phyloP scores from a whole-genome alignment of 208 protist genomes.

The Endotrypanum monterogeii region DNA sequence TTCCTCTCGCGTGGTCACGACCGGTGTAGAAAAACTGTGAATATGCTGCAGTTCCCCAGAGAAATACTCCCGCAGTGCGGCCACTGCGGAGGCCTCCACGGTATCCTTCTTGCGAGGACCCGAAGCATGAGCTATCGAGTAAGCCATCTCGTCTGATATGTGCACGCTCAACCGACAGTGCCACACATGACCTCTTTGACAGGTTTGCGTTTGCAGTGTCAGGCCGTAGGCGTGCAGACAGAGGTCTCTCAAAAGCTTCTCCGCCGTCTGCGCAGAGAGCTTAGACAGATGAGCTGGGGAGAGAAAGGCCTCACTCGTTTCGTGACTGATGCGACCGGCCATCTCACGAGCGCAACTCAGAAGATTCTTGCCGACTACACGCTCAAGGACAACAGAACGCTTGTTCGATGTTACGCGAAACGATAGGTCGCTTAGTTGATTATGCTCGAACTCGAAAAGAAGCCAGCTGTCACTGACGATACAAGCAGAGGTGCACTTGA shows the following conservation, averaged over 20 bases:
- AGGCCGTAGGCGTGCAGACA: constrained; percentile 23
- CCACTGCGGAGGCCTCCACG: constrained; percentile 34
- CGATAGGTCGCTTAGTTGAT: constrained; percentile 8
- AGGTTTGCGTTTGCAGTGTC: constrained; percentile 5
- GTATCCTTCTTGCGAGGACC: constrained; percentile 55
- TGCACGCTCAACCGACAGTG: constrained; percentile 55
- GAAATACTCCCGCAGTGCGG: constrained; percentile 28
- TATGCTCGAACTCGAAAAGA: constrained; percentile 10
- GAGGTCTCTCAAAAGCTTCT: constrained; percentile 15
- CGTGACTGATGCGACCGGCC: constrained; percentile 12
- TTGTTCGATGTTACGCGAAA: constrained; percentile 13
- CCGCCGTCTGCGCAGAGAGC: constrained; percentile 5
- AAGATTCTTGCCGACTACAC: constrained; percentile 9
- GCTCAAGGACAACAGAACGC: constrained; percentile 29
- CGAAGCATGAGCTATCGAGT: constrained; percentile 34
- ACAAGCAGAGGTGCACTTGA: constrained; percentile 14
- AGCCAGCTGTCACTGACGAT: constrained; percentile 12
- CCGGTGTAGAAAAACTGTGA: neutral
- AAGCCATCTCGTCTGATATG: constrained; percentile 38
- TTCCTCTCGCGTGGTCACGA: neutral
- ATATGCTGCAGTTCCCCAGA: constrained; percentile 1
- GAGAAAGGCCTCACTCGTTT: constrained; percentile 18
- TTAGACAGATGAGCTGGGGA: neutral
- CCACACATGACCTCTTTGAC: constrained; percentile 37
- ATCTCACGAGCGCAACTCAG: constrained; percentile 24